phyloP scores from a whole-genome alignment of 164 flowering plant genomes.

The Kalanchoe fedtschenkoi region DNA sequence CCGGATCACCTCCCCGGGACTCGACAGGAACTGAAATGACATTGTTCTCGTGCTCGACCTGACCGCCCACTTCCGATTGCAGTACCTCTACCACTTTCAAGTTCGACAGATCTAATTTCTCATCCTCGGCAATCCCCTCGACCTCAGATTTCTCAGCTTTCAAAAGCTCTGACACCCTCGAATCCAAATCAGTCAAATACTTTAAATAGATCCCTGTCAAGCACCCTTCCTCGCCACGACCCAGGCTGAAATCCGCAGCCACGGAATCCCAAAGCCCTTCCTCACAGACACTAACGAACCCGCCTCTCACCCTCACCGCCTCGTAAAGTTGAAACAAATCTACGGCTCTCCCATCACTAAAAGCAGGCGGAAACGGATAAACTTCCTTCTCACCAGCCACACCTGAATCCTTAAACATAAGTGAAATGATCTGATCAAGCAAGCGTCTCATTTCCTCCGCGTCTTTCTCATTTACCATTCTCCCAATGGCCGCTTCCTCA shows the following conservation, averaged over 20 bases:
- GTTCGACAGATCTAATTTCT: neutral
- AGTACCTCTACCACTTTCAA: neutral
- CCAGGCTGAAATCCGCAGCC: constrained; percentile 27
- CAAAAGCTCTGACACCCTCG: constrained; percentile 18
- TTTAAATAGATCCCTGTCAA: constrained; percentile 33
- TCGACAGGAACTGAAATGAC: too few relatives aligned
- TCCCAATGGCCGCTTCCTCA: too few relatives aligned
- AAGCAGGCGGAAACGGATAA: constrained; percentile 36
- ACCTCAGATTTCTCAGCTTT: constrained; percentile 3
- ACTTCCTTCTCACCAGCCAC: constrained; percentile 13
- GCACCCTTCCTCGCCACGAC: constrained; percentile 12
- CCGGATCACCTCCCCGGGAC: too few relatives aligned
- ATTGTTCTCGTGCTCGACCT: too few relatives aligned
- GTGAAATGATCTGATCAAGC: constrained; percentile 34
- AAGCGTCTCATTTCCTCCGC: constrained; percentile 10
- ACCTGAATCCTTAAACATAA: constrained; percentile 13
- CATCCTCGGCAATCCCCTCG: constrained; percentile 2
- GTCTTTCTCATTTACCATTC: neutral
- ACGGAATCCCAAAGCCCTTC: constrained; percentile 33
- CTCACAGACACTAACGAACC: constrained; percentile 29
- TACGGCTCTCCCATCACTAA: constrained; percentile 29
- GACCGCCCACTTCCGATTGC: too few relatives aligned
- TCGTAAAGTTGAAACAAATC: constrained; percentile 47
- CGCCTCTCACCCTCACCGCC: constrained; percentile 36
- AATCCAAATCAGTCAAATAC: constrained; percentile 38